Evolutionary conservation across 345 rosid genomes (phyloP).

Genomic region (Raphanus sativus): DNA sequence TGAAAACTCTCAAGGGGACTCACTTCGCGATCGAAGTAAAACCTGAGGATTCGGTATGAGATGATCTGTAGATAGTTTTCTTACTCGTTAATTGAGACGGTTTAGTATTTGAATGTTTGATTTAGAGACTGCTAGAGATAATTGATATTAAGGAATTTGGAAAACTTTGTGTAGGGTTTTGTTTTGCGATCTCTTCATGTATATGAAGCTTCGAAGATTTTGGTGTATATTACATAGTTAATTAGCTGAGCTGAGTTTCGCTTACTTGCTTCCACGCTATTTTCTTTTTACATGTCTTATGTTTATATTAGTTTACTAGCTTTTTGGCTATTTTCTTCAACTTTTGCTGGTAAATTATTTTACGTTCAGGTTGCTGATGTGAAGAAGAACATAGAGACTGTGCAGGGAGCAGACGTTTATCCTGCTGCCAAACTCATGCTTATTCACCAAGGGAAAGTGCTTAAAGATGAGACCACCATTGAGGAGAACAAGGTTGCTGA

Average conservation of each 20-base stretch:
- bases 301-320: background rate
- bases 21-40: constrained; percentile 53
- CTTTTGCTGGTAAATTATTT: too few relatives aligned
- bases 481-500: constrained; percentile 72
- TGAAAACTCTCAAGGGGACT: constrained; percentile 51
- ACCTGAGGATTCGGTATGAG: constrained; percentile 49
- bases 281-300: background rate
- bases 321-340: background rate
- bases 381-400: constrained; percentile 68
- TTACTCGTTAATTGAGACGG: background rate
- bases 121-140: too few relatives aligned
- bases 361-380: constrained; percentile 62
- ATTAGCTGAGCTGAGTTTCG: too few relatives aligned
- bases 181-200: too few relatives aligned
- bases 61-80: too few relatives aligned
- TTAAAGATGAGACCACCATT: constrained; percentile 71
- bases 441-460: constrained; percentile 82
- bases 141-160: too few relatives aligned
- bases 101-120: too few relatives aligned
- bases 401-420: constrained; percentile 63
- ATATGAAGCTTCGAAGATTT: too few relatives aligned
- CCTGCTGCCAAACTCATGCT: constrained; percentile 82
- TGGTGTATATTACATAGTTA: too few relatives aligned
- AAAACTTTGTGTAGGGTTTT: too few relatives aligned
- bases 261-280: too few relatives aligned